Evolutionary conservation across 179 eudicot genomes (phyloP).

Genomic region (Camellia oleifera): DNA sequence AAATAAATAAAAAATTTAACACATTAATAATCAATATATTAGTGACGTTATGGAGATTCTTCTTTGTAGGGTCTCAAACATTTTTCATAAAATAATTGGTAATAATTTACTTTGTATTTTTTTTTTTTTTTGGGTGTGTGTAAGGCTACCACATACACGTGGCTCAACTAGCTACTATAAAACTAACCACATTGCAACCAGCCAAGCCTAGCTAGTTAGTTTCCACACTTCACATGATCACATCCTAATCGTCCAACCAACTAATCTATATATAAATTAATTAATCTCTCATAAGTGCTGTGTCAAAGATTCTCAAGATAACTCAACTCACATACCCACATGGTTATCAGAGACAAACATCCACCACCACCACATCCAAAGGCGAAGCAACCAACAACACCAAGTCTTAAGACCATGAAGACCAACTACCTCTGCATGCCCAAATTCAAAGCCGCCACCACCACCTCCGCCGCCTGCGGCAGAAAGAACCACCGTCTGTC

Average conservation of each 20-base stretch:
- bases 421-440: constrained; percentile 61
- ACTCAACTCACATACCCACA: background rate
- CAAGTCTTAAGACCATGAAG: constrained; percentile 31
- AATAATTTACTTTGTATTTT: too few relatives aligned
- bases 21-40: too few relatives aligned
- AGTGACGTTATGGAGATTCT: too few relatives aligned
- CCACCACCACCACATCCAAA: background rate
- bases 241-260: background rate
- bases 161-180: too few relatives aligned
- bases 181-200: too few relatives aligned
- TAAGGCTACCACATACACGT: too few relatives aligned
- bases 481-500: constrained; percentile 12
- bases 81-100: too few relatives aligned
- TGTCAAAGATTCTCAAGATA: constrained; percentile 11
- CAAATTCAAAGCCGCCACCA: constrained; percentile 29
- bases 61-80: too few relatives aligned
- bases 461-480: constrained; percentile 10
- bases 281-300: background rate
- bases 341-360: background rate
- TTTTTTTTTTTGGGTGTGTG: too few relatives aligned
- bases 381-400: background rate
- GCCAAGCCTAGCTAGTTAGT: too few relatives aligned
- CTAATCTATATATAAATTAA: background rate
- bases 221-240: background rate
- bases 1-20: too few relatives aligned